These are phyloP conservation scores for Phytophthora lateralis DNA, from an alignment of 352 stramenopile species.

Conservation along the genomic window DNA sequence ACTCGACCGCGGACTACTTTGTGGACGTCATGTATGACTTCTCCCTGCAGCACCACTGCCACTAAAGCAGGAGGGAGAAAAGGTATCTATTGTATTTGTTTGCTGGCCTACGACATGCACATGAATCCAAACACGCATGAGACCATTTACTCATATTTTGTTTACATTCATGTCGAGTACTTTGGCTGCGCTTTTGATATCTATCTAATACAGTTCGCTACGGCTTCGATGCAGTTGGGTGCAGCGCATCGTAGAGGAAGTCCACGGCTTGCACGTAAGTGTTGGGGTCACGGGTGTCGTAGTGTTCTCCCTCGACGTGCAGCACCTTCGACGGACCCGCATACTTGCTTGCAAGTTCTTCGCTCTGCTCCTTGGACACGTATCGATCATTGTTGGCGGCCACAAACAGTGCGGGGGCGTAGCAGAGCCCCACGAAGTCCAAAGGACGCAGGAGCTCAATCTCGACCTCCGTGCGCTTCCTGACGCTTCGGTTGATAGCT, in stretches of 20 bases:
- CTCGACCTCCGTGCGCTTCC: conserved; percentile 78
- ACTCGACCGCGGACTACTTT: conserved; percentile 58
- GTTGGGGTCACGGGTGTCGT: conserved; percentile 43
- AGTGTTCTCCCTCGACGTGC: conserved; percentile 73
- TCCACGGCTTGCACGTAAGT: conserved; percentile 66
- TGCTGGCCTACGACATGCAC: not conserved
- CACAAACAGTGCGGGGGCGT: conserved; percentile 76
- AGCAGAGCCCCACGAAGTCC: conserved; percentile 73
- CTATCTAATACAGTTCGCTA: conserved; percentile 24
- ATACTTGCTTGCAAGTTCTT: conserved; percentile 68
- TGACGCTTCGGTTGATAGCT: conserved; percentile 78
- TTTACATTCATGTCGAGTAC: conserved; percentile 4
- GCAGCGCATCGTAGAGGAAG: conserved; percentile 59
- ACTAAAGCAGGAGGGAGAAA: conserved; percentile 12
- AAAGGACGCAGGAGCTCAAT: conserved; percentile 69
- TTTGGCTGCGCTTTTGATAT: conserved; percentile 8
- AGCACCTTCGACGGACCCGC: conserved; percentile 54
- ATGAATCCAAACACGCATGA: conserved; percentile 5
- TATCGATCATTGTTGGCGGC: conserved; percentile 70
- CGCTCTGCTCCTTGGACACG: conserved; percentile 67
- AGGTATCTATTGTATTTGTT: conserved; percentile 31
- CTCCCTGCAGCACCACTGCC: conserved; percentile 32
- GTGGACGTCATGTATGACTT: conserved; percentile 74
- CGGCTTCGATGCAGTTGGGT: conserved; percentile 35
- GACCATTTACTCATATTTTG: conserved; percentile 13